Evolutionary conservation across 2,329 filamentous ascomycete species (phyloP).

Genomic region (Paecilomyces formosus): DNA sequence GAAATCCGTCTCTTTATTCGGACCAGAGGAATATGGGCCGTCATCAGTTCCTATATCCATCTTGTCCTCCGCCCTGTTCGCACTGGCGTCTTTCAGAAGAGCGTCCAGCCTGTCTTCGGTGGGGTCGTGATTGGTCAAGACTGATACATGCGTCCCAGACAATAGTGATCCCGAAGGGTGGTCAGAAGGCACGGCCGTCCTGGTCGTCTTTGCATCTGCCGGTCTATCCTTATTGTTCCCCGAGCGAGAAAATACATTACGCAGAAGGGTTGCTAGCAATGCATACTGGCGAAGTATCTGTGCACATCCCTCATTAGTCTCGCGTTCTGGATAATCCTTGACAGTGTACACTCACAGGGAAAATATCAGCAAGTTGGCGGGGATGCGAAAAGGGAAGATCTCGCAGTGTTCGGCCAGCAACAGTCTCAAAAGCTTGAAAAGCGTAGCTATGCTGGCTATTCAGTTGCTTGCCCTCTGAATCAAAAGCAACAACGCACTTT

Average conservation of each 20-base stretch:
- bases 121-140: constrained; percentile 35
- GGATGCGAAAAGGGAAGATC: constrained; percentile 40
- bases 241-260: constrained; percentile 23
- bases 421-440: constrained; percentile 35
- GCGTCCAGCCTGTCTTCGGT: constrained; percentile 48
- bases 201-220: constrained; percentile 4
- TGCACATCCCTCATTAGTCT: constrained; percentile 2
- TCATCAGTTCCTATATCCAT: neutral
- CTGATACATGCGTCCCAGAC: constrained; percentile 9
- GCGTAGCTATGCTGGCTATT: constrained; percentile 34
- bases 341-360: constrained; percentile 27
- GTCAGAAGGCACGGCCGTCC: constrained; percentile 1
- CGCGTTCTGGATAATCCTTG: neutral
- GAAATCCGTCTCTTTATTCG: constrained; percentile 10
- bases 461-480: constrained; percentile 19
- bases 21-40: neutral
- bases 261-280: constrained; percentile 31
- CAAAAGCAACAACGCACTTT: constrained; percentile 24
- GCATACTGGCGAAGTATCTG: constrained; percentile 39
- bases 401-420: constrained; percentile 31
- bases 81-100: constrained; percentile 33
- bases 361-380: constrained; percentile 35
- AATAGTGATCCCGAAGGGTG: constrained; percentile 2
- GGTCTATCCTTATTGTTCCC: constrained; percentile 9
- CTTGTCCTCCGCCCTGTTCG: neutral